A percentile compares a stretch with the other conserved stretches of the same genome.
phyloP scores from a whole-genome alignment of 495 filamentous ascomycete genomes.

The Penicillium daleae region DNA sequence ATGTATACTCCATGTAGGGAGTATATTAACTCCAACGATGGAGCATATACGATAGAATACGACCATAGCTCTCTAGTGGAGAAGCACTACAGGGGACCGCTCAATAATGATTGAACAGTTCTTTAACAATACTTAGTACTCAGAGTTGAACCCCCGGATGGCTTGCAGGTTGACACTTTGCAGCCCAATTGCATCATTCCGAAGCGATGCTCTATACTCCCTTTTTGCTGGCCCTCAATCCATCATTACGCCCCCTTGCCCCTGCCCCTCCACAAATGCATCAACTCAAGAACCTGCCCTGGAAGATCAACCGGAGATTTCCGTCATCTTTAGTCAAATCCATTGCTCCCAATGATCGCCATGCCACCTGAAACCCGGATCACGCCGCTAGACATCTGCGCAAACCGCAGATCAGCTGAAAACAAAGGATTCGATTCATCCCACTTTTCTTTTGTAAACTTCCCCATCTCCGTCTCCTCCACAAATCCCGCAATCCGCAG shows the following conservation, averaged over 20 bases:
- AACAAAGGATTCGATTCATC: conserved; percentile 4
- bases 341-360: background rate
- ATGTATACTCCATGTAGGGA: background rate
- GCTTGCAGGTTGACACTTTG: conserved; percentile 26
- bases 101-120: background rate
- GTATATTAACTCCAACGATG: background rate
- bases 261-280: background rate
- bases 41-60: background rate
- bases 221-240: background rate
- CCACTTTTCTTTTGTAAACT: background rate
- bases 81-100: background rate
- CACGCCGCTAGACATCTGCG: conserved; percentile 21
- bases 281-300: conserved; percentile 9
- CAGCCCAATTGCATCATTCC: conserved; percentile 29
- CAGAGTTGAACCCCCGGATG: too few relatives aligned
- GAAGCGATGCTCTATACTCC: background rate
- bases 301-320: conserved; percentile 8
- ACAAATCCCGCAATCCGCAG: background rate
- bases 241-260: background rate
- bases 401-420: conserved; percentile 18
- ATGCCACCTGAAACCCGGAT: background rate
- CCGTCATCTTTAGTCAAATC: background rate
- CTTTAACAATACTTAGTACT: too few relatives aligned
- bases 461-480: conserved; percentile 3
- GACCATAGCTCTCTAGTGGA: background rate